phyloP scores from a whole-genome alignment of 2,329 filamentous ascomycete genomes.

The Botrytis sinoallii region DNA sequence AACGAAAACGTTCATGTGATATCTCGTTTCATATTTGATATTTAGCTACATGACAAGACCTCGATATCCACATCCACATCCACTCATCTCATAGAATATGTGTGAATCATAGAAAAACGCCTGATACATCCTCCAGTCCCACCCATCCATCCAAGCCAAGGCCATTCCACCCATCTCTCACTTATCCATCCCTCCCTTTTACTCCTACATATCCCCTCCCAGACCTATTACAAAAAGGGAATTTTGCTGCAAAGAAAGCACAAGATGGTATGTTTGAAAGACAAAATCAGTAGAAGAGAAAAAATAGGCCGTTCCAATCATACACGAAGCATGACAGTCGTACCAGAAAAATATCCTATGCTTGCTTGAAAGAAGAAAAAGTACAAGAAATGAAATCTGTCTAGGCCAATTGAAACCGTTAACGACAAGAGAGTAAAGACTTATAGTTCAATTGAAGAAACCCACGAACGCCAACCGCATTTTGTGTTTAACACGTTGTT shows the following conservation, averaged over 20 bases:
- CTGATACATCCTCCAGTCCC: constrained; percentile 1
- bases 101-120: constrained; percentile 4
- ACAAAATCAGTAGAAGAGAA: not conserved
- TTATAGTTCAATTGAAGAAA: not conserved
- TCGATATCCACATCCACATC: not conserved
- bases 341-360: constrained; percentile 17
- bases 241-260: constrained; percentile 1
- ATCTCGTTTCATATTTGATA: constrained; percentile 4
- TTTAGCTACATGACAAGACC: constrained; percentile 7
- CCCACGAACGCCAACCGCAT: not conserved
- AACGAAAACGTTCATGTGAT: not conserved
- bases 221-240: not conserved
- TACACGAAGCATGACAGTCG: constrained; percentile 10
- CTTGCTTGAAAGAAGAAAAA: constrained; percentile 8
- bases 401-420: not conserved
- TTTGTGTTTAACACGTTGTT: not conserved
- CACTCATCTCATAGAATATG: constrained; percentile 6
- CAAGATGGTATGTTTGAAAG: not conserved
- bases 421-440: not conserved
- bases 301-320: constrained; percentile 13
- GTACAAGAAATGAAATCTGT: constrained; percentile 15
- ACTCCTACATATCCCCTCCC: constrained; percentile 9
- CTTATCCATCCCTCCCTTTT: constrained; percentile 6
- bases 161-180: constrained; percentile 2
- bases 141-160: not conserved